Conservation (phyloP, 768 basidiomycete species). For the Leccinum subtestaceum region DNA sequence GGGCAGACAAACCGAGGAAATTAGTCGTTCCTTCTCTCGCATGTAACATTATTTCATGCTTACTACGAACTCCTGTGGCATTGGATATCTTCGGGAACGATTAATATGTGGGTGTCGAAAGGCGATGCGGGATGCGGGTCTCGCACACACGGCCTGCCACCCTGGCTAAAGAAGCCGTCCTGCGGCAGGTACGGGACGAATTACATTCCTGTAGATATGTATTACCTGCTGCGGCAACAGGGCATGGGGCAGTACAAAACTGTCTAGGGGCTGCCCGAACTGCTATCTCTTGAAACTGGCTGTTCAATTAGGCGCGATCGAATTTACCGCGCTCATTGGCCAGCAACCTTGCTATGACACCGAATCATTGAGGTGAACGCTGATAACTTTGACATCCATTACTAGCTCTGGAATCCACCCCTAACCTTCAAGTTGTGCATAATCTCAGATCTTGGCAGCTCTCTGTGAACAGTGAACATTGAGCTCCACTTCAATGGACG, state of each 20-base stretch:
- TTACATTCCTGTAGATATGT: slow-evolving; percentile 21
- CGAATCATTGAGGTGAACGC: background rate
- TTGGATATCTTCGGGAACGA: background rate
- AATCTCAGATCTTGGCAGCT: background rate
- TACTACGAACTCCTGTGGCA: slow-evolving; percentile 2
- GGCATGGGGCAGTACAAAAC: slow-evolving; percentile 9
- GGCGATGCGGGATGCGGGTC: background rate
- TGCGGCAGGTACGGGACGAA: background rate
- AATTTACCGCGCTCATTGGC: background rate
- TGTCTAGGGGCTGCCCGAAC: background rate
- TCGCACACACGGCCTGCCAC: background rate
- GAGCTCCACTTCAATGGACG: background rate
- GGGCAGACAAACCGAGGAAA: background rate
- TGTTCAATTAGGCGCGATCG: background rate
- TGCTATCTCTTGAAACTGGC: background rate
- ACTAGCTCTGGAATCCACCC: background rate
- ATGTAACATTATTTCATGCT: slow-evolving; percentile 24
- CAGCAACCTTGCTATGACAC: background rate
- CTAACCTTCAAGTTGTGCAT: background rate
- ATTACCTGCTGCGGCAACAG: slow-evolving; percentile 45
- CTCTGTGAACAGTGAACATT: too few relatives aligned
- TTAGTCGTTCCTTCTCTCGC: background rate
- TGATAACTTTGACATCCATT: background rate
- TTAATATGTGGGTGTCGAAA: slow-evolving; percentile 13
- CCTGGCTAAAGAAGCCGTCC: slow-evolving; percentile 2